phyloP scores from a whole-genome alignment of 768 basidiomycete species.

The Cystobasidium ongulense region DNA sequence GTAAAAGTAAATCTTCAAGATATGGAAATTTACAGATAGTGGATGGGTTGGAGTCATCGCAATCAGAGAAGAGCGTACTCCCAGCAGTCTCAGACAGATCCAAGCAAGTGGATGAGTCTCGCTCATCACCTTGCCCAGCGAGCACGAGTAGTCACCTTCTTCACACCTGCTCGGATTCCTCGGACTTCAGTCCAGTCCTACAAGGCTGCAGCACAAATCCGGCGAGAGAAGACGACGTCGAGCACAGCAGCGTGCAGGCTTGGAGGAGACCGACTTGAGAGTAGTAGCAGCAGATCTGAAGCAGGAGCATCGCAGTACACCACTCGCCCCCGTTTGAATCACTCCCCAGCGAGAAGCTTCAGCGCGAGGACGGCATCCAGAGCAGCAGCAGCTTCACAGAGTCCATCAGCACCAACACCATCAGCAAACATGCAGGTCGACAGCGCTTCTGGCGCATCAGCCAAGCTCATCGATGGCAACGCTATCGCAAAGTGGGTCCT shows the following conservation, averaged over 20 bases:
- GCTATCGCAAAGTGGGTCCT: conserved; percentile 65
- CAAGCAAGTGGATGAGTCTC: neutral
- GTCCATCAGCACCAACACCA: neutral
- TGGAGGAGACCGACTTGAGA: neutral
- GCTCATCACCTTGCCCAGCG: too few species aligned
- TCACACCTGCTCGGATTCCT: neutral
- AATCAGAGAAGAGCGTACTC: too few species aligned
- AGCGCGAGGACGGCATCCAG: neutral
- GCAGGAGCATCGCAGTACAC: too few species aligned
- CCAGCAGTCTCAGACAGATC: too few species aligned
- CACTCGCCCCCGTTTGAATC: too few species aligned
- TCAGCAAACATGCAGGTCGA: neutral
- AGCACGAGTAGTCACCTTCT: too few species aligned
- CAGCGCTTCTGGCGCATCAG: conserved; percentile 29
- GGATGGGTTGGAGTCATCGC: too few species aligned
- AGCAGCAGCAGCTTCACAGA: neutral
- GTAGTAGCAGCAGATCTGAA: too few species aligned
- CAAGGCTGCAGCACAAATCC: neutral
- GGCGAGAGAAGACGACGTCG: neutral
- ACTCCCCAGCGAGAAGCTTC: too few species aligned
- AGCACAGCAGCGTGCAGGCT: neutral
- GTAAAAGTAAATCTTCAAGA: too few species aligned
- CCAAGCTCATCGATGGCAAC: conserved; percentile 71
- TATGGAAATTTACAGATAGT: too few species aligned
- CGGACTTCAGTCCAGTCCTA: neutral